Evolutionary conservation across 306 rosid genomes (phyloP), one percentile per base, ranked within the genome.

Genomic region (Lathyrus oleraceus): DNA sequence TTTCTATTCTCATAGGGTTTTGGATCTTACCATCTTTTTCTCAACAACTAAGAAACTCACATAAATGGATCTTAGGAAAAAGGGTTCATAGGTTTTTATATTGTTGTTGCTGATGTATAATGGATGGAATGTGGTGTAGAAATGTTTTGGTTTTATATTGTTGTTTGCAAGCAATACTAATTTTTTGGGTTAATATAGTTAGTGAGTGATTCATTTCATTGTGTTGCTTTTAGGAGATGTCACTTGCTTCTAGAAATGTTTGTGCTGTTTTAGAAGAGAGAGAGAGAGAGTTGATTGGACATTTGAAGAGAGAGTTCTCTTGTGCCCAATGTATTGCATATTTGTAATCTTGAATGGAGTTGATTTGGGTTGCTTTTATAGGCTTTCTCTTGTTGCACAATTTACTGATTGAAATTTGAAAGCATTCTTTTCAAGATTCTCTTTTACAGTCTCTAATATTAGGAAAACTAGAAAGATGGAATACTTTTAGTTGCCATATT

Each of bases 1-100:
- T 0, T 65, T 77, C 58, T 39, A 2, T 65, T 69, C 32, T 69
- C 35, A 69, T 64, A 63, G 80, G 80, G 80, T 73, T 78, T 58
- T 77, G 7, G 39, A 35, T 35, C 39, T 35, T 35, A 21, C 2
- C 15, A 11, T 21, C 35, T 52, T 52, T 52, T 9, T 20, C 2
- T 51, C 6, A 48, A 16, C 23, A 48, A 48, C 21, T 48, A 16
- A 44, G 0, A 44, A 45, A 38, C 49, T 21, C 40, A 45, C 15
- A 28, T 40, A 19, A 63, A 32, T 51, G 76, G 48, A 15, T 74
- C 75, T 71, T 52, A 15, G 21, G 17, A 15, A 39, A 39, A 71
- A 4, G 58, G 25, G 56, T 30, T 42, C 14, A 49, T 23, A 19
- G 13, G 42, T 69, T 10, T 23, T 54, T 70, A 23, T 56, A 45